Conservation (phyloP, 192 early-diverging fungal species). For the Globomyces pollinis-pini region DNA sequence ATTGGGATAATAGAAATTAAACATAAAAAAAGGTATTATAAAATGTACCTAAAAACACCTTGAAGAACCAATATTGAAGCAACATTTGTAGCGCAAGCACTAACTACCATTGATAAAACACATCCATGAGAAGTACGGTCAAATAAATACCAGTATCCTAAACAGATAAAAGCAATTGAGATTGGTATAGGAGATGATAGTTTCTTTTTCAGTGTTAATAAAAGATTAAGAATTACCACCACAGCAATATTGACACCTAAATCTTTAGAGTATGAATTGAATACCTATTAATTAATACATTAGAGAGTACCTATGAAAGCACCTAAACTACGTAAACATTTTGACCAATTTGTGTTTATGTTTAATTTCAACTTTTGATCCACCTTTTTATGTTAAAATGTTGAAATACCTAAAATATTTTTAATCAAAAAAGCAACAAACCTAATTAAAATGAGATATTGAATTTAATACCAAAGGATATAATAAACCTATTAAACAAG, state of each 20-base stretch:
- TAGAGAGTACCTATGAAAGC: neutral
- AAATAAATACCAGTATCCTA: slow-evolving; percentile 66
- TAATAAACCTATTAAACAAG: neutral
- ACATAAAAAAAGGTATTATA: too few species aligned
- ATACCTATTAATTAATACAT: too few species aligned
- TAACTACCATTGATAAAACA: slow-evolving; percentile 40
- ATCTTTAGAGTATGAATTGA: too few species aligned
- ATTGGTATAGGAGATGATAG: slow-evolving; percentile 43
- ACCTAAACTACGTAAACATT: neutral
- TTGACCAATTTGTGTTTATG: slow-evolving; percentile 1
- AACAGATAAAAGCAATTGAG: slow-evolving; percentile 46
- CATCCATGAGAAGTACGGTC: slow-evolving; percentile 64
- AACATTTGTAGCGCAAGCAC: slow-evolving; percentile 51
- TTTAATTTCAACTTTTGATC: neutral
- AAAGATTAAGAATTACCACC: too few species aligned
- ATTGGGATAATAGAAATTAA: neutral
- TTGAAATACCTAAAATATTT: too few species aligned
- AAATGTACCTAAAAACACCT: slow-evolving; percentile 51
- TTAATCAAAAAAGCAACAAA: too few species aligned
- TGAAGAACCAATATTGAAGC: slow-evolving; percentile 47
- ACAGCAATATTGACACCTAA: too few species aligned
- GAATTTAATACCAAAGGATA: neutral
- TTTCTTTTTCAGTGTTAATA: neutral
- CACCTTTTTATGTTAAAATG: too few species aligned
- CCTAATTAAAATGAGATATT: too few species aligned